These are phyloP conservation scores for Candida alai DNA, from an alignment of 805 yeast genomes.

Conservation along the genomic window DNA sequence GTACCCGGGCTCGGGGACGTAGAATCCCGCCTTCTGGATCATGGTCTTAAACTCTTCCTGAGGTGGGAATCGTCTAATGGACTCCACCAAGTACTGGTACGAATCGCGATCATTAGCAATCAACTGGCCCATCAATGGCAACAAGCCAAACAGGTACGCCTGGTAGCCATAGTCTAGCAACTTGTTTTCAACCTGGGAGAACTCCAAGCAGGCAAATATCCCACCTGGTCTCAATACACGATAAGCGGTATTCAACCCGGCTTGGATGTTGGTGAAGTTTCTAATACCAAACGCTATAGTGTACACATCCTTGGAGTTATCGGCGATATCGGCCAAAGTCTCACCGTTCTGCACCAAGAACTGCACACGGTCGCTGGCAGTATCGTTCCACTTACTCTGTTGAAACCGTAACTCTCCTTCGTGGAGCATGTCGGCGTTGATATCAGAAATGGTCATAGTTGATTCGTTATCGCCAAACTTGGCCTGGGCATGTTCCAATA, in stretches of 20 bases:
- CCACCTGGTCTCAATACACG: slow-evolving; percentile 97
- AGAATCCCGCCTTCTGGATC: slow-evolving; percentile 95
- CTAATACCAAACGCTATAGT: slow-evolving; percentile 97
- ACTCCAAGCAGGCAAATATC: slow-evolving; percentile 92
- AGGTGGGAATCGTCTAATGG: slow-evolving; percentile 85
- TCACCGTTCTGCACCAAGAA: slow-evolving; percentile 94
- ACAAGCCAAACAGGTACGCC: slow-evolving; percentile 79
- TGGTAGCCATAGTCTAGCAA: slow-evolving; percentile 73
- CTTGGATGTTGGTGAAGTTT: slow-evolving; percentile 92
- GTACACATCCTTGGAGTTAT: slow-evolving; percentile 88
- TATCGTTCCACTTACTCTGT: slow-evolving; percentile 57
- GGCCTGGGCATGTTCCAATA: slow-evolving; percentile 80
- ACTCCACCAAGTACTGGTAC: slow-evolving; percentile 93
- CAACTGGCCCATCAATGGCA: slow-evolving; percentile 94
- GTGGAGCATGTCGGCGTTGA: slow-evolving; percentile 90
- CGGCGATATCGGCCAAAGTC: slow-evolving; percentile 74
- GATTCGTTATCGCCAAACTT: slow-evolving; percentile 71
- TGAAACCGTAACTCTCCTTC: slow-evolving; percentile 83
- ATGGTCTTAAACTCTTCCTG: slow-evolving; percentile 87
- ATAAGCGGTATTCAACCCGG: slow-evolving; percentile 92
- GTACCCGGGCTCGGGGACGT: slow-evolving; percentile 81
- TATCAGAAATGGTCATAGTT: slow-evolving; percentile 89
- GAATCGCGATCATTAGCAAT: slow-evolving; percentile 95
- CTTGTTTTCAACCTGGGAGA: slow-evolving; percentile 84
- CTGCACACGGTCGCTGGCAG: slow-evolving; percentile 56